A percentile compares a stretch with the other conserved stretches of the same genome.
phyloP scores from a whole-genome alignment of 495 filamentous ascomycete species.

The Parathielavia appendiculata region DNA sequence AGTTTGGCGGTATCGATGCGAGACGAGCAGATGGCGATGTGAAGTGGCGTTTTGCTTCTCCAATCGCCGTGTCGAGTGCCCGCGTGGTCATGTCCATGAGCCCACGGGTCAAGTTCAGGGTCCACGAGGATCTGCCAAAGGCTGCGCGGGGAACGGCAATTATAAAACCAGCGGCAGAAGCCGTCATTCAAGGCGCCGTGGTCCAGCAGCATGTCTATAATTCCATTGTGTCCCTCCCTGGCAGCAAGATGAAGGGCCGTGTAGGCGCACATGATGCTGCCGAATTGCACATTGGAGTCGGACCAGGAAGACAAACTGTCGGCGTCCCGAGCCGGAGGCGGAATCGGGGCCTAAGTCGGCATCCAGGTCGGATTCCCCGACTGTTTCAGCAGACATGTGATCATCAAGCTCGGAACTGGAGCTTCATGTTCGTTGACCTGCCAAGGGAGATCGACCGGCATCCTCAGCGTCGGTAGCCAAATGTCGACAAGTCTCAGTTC shows the following conservation, averaged over 20 bases:
- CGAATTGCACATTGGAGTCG: too few relatives aligned
- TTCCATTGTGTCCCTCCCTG: constrained; percentile 4
- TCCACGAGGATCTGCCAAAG: not conserved
- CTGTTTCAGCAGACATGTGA: too few relatives aligned
- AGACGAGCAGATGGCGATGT: constrained; percentile 17
- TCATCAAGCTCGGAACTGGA: too few relatives aligned
- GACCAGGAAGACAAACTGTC: too few relatives aligned
- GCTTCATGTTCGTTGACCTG: too few relatives aligned
- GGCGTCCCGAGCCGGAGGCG: not conserved
- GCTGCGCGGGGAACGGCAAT: not conserved
- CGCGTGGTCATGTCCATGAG: too few relatives aligned
- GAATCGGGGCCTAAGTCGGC: not conserved
- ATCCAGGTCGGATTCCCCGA: not conserved
- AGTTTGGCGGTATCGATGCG: constrained; percentile 10
- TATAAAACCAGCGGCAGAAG: not conserved
- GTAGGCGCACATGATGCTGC: not conserved
- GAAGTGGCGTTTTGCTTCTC: constrained; percentile 10
- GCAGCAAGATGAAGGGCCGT: constrained; percentile 12
- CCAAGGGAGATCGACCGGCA: not conserved
- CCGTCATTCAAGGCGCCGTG: not conserved
- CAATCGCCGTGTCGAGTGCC: not conserved
- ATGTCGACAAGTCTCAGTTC: too few relatives aligned
- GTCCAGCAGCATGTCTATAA: constrained; percentile 5
- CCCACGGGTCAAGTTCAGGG: too few relatives aligned
- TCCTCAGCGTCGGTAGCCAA: too few relatives aligned